phyloP scores from a whole-genome alignment of 176 grass and related monocot species.

The Hyparrhenia diplandra region DNA sequence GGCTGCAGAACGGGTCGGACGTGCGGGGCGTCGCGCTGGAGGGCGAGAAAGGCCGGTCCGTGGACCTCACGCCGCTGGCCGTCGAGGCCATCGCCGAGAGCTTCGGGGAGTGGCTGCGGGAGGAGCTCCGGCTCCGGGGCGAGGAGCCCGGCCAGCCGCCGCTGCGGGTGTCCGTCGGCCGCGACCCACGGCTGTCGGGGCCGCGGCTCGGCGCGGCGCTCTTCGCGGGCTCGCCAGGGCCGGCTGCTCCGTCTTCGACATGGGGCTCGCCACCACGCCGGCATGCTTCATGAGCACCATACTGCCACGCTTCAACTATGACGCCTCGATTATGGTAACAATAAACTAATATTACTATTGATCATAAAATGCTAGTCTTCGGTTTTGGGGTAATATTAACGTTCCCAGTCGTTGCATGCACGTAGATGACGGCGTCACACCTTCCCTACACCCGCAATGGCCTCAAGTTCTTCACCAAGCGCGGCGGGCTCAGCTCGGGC shows the following conservation, averaged over 20 bases:
- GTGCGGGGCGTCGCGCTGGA: slow-evolving; percentile 78
- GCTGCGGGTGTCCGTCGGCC: slow-evolving; percentile 57
- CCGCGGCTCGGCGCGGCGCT: slow-evolving; percentile 48
- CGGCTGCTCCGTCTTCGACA: slow-evolving; percentile 65
- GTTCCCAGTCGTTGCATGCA: background rate
- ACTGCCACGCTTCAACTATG: slow-evolving; percentile 53
- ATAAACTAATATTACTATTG: no score
- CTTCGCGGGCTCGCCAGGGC: slow-evolving; percentile 60
- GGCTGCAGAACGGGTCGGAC: slow-evolving; percentile 80
- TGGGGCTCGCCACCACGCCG: slow-evolving; percentile 84
- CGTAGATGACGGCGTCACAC: slow-evolving; percentile 87
- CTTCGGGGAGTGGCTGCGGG: slow-evolving; percentile 79
- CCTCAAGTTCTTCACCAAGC: slow-evolving; percentile 86
- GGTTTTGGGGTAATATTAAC: no score
- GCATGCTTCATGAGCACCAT: slow-evolving; percentile 91
- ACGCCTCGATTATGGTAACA: slow-evolving; percentile 78
- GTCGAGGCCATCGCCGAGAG: slow-evolving; percentile 69
- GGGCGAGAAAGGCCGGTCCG: slow-evolving; percentile 63
- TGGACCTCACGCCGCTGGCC: slow-evolving; percentile 72
- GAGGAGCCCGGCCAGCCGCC: background rate
- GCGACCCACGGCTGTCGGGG: slow-evolving; percentile 65
- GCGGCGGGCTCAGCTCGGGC: slow-evolving; percentile 47
- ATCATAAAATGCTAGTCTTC: no score
- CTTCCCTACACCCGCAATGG: slow-evolving; percentile 90
- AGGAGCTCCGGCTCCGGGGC: background rate